Evolutionary conservation across 495 filamentous ascomycete species (phyloP).

Genomic region (Recurvomyces mirabilis): DNA sequence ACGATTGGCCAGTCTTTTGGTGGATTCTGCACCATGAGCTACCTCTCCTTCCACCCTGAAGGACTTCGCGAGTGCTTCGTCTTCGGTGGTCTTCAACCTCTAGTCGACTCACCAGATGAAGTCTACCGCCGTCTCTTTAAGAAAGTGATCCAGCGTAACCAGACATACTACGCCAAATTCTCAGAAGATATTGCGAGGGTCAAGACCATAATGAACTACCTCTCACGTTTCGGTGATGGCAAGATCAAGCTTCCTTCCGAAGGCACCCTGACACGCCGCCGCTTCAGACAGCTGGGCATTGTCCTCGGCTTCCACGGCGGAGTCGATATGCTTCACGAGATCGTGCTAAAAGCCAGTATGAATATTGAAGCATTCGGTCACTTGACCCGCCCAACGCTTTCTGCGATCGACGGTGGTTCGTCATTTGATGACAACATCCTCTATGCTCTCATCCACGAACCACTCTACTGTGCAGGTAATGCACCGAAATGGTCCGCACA

Average conservation of each 20-base stretch:
- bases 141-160: conserved; percentile 55
- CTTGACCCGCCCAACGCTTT: conserved; percentile 59
- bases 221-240: conserved; percentile 46
- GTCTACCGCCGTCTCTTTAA: conserved; percentile 64
- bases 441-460: conserved; percentile 79
- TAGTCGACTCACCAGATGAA: conserved; percentile 57
- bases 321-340: conserved; percentile 32
- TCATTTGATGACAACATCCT: conserved; percentile 65
- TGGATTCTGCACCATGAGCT: conserved; percentile 71
- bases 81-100: conserved; percentile 68
- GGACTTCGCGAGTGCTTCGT: conserved; percentile 72
- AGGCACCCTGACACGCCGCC: conserved; percentile 54
- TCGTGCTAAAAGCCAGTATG: conserved; percentile 53
- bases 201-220: conserved; percentile 44
- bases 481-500: conserved; percentile 56
- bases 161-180: conserved; percentile 72
- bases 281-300: conserved; percentile 67
- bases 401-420: conserved; percentile 50
- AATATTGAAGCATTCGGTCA: conserved; percentile 64
- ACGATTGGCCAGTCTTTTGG: conserved; percentile 85
- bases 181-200: conserved; percentile 69
- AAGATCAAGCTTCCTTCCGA: conserved; percentile 51
- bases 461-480: conserved; percentile 62
- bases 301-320: conserved; percentile 61
- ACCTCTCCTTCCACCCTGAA: conserved; percentile 68